Conservation (phyloP, 1,284 basidiomycete genomes). For the Apiotrichum veenhuisii region DNA sequence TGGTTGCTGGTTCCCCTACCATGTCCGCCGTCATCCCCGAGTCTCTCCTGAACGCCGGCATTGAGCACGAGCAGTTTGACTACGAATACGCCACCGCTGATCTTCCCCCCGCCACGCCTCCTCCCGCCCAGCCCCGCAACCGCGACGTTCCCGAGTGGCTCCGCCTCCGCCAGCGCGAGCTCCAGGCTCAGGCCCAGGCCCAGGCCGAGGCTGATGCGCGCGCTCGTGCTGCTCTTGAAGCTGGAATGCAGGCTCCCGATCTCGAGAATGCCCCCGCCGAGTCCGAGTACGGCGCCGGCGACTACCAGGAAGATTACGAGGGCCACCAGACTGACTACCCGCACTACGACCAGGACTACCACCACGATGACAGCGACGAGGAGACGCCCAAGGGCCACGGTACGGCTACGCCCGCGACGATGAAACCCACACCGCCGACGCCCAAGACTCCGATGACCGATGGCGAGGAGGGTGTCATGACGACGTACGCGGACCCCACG, state of each 20-base stretch:
- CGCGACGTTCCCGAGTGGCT: conserved; percentile 2
- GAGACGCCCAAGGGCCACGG: background rate
- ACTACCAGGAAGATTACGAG: background rate
- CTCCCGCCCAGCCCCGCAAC: conserved; percentile 12
- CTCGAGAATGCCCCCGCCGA: background rate
- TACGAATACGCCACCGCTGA: conserved; percentile 37
- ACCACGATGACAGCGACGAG: background rate
- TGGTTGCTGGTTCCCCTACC: background rate
- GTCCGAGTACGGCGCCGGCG: background rate
- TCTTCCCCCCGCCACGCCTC: conserved; percentile 40
- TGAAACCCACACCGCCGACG: background rate
- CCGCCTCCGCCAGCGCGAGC: background rate
- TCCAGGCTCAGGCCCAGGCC: background rate
- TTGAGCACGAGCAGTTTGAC: conserved; percentile 34
- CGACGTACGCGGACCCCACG: background rate
- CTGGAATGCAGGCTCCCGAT: background rate
- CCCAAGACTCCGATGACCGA: background rate
- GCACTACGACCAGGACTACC: background rate
- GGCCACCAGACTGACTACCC: background rate
- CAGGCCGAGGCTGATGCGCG: background rate
- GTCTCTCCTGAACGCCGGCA: conserved; percentile 32
- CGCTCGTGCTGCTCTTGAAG: too few relatives aligned
- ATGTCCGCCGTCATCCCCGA: conserved; percentile 19
- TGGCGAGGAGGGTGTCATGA: background rate
- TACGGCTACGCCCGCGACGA: background rate